Conservation (phyloP, 2,329 filamentous ascomycete genomes). For the Elsinoe australis region DNA sequence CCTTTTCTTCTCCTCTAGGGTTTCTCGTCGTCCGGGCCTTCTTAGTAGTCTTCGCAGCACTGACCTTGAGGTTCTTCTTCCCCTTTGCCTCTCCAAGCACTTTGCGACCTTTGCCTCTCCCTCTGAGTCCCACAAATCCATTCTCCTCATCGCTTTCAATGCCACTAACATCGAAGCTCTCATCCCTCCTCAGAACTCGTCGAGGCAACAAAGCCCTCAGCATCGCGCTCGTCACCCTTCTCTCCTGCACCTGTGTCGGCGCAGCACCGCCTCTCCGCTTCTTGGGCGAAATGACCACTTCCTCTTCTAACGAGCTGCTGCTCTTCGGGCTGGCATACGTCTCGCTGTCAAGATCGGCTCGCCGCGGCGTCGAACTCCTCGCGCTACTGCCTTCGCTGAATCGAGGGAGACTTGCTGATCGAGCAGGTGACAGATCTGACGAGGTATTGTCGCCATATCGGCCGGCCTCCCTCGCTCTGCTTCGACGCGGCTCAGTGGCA, state of each 20-base stretch:
- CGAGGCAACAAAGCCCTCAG: slow-evolving; percentile 8
- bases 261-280: slow-evolving; percentile 14
- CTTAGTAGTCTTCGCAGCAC: background rate
- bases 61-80: slow-evolving; percentile 13
- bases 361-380: slow-evolving; percentile 3
- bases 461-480: background rate
- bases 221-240: slow-evolving; percentile 8
- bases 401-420: background rate
- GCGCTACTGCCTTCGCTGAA: background rate
- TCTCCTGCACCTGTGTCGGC: slow-evolving; percentile 15
- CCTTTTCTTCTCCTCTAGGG: slow-evolving; percentile 3
- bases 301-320: slow-evolving; percentile 17
- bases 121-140: no score
- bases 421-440: slow-evolving; percentile 1
- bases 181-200: background rate
- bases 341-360: slow-evolving; percentile 9
- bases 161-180: slow-evolving; percentile 13
- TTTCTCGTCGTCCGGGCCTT: background rate
- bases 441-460: background rate
- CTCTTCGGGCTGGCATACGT: slow-evolving; percentile 19
- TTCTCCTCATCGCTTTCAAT: slow-evolving; percentile 9
- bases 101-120: background rate
- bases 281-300: slow-evolving; percentile 13
- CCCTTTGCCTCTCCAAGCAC: slow-evolving; percentile 12
- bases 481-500: background rate